phyloP scores from a whole-genome alignment of 2,329 filamentous ascomycete genomes.

The Hysterium pulicare region DNA sequence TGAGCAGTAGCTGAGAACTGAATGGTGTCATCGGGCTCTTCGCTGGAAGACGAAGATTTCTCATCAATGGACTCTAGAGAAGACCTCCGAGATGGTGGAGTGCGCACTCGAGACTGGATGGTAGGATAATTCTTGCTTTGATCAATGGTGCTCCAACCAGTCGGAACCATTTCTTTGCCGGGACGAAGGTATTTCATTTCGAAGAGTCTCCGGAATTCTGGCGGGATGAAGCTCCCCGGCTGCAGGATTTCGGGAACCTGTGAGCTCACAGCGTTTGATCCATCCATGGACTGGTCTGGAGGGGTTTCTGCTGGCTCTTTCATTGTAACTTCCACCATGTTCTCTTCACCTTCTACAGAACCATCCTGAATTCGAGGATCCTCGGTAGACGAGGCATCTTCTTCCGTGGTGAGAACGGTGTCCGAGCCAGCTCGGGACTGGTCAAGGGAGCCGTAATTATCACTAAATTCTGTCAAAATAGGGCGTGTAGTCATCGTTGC shows the following conservation, averaged over 20 bases:
- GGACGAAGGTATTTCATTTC: slow-evolving; percentile 64
- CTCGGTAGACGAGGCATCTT: slow-evolving; percentile 62
- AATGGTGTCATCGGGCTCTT: slow-evolving; percentile 29
- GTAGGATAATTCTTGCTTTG: slow-evolving; percentile 58
- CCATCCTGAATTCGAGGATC: slow-evolving; percentile 70
- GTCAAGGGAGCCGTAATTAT: slow-evolving; percentile 50
- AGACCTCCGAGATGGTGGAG: slow-evolving; percentile 27
- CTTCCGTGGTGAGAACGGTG: slow-evolving; percentile 61
- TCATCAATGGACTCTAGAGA: slow-evolving; percentile 31
- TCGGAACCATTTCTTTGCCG: slow-evolving; percentile 60
- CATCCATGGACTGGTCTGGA: slow-evolving; percentile 20
- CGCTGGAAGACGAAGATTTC: slow-evolving; percentile 29
- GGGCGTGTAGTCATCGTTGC: slow-evolving; percentile 71
- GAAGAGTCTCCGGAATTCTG: slow-evolving; percentile 64
- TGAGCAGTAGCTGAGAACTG: slow-evolving; percentile 26
- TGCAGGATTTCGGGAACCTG: slow-evolving; percentile 45
- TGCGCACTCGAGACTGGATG: slow-evolving; percentile 46
- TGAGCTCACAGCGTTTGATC: slow-evolving; percentile 15
- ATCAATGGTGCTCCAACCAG: slow-evolving; percentile 64
- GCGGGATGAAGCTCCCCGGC: slow-evolving; percentile 59
- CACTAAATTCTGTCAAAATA: slow-evolving; percentile 54
- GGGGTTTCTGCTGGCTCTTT: slow-evolving; percentile 53
- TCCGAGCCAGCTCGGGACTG: slow-evolving; percentile 60
- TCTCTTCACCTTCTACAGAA: slow-evolving; percentile 85
- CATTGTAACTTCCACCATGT: slow-evolving; percentile 87